Base-by-base conservation (phyloP, 2,329 filamentous ascomycete genomes). In the Plenodomus lindquistii region DNA sequence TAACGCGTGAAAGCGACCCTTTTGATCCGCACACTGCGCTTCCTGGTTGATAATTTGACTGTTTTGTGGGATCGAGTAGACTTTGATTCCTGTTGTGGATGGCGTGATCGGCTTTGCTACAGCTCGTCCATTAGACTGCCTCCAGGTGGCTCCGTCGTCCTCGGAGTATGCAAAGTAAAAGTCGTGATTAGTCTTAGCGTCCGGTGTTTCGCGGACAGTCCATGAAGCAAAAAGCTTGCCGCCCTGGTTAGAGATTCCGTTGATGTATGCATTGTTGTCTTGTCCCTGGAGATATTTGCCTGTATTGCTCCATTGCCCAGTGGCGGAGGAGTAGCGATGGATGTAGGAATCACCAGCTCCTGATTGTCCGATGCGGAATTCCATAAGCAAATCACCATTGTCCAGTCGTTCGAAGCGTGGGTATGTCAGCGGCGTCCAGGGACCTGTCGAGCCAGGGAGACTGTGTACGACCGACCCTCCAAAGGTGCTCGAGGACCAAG, bases 1-100 rank as follows among this genome's bases (percentile, higher is more conserved):
- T 22, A 81, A 56, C 1, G 79, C 74, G 43, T 81, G 78, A 46
- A 81, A 76, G 1, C 76, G 73, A 0, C 78, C 78, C 2, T 69
- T 69, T 2, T 54, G 50, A 39, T 80, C 78, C 2, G 75, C 75
- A 7, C 73, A 74, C 54, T 81, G 78, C 2, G 74, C 73, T 64
- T 80, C 78, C 62, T 81, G 78, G 52, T 81, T 81, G 47, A 75
- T 73, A 43, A 81, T 72, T 1, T 79, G 74, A 18, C 68, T 74
- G 3, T 72, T 71, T 53, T 76, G 77, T 1, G 75, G 72, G n/a
- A 81, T 77, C 2, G 62, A 60, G 44, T 76, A 77, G 1, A 76
- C 74, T 15, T 73, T 70, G 39, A 79, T 75, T 0, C 77, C 78
- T 0, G 66, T 48, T 0, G 73, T 69, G 0, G 66, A 67, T 0